Conservation (phyloP, 2,329 filamentous ascomycete species). For the Elsinoe perseae region DNA sequence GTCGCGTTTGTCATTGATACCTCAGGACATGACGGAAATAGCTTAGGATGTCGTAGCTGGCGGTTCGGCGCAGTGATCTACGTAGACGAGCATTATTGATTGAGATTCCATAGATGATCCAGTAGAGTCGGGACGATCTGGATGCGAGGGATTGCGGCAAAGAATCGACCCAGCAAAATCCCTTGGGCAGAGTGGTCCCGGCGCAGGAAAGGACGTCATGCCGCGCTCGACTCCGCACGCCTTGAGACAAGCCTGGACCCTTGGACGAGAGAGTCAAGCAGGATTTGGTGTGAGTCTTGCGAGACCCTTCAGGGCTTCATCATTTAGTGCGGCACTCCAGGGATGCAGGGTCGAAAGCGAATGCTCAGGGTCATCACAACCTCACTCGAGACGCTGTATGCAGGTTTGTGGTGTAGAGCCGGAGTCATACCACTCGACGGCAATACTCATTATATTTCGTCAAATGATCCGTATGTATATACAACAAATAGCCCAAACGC, state of each 20-base stretch:
- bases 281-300: not conserved
- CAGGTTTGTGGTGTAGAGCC: not conserved
- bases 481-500: not conserved
- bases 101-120: constrained; percentile 12
- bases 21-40: constrained; percentile 11
- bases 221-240: constrained; percentile 2
- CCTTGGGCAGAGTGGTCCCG: not conserved
- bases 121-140: constrained; percentile 8
- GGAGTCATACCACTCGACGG: constrained; percentile 1
- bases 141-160: constrained; percentile 2
- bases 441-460: constrained; percentile 6
- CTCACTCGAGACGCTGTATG: not conserved
- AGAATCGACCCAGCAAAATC: constrained; percentile 10
- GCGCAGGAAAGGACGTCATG: not conserved
- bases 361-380: not conserved
- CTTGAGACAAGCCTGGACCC: constrained; percentile 10
- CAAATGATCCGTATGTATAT: not conserved
- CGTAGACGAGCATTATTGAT: not conserved
- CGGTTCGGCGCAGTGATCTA: not conserved
- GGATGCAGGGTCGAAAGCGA: not conserved
- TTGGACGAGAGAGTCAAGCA: not conserved
- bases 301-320: not conserved
- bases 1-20: constrained; percentile 2
- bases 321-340: not conserved
- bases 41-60: constrained; percentile 8